Evolutionary conservation across 2,329 filamentous ascomycete species (phyloP), one percentile per base, ranked within the genome.

Genomic region (Trichoderma brevicompactum): DNA sequence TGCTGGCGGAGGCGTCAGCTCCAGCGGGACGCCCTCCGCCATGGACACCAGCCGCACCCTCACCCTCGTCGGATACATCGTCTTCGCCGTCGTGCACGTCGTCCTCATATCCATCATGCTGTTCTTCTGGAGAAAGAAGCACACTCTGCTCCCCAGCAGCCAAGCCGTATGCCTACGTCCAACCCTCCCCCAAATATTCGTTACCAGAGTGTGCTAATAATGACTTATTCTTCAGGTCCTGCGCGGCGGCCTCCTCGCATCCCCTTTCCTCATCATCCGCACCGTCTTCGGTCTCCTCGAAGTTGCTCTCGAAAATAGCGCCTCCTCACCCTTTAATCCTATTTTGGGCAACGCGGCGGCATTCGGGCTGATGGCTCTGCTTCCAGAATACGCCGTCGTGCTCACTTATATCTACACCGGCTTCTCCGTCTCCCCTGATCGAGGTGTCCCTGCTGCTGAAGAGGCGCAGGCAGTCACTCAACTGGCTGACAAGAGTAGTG

Each of bases 231-330:
- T 1, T 10, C n/a, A 70, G 69, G 48, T 70, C 44, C 60, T 72
- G 9, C 44, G 46, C 8, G 70, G 60, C 41, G 41, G 65, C 6
- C 68, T 72, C n/a, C 44, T 70, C 15, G 67, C 70, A 7, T 65
- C 61, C n/a, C 69, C 70, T 2, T 69, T 71, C 43, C 68, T 72
- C 60, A 66, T 68, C 43, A 56, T 71, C 15, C 67, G 71, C 32
- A 71, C 66, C 15, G 32, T 68, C 38, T 71, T 69, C 53, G 70
- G 71, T 13, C 65, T 72, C 19, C 50, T 72, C 12, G 66, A 72
- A 56, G 67, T 68, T 23, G 65, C 52, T 7, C 59, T 63, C 5
- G 38, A 68, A 53, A 38, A 62, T 15, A 23, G 32, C 32, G 5
- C 8, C 13, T 9, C 34, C 3, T 68, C 66, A 12, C 50, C 55